A percentile compares a stretch with the other conserved stretches of the same genome.
Conservation (phyloP, 179 eudicot genomes). For the Patellifolia procumbens region DNA sequence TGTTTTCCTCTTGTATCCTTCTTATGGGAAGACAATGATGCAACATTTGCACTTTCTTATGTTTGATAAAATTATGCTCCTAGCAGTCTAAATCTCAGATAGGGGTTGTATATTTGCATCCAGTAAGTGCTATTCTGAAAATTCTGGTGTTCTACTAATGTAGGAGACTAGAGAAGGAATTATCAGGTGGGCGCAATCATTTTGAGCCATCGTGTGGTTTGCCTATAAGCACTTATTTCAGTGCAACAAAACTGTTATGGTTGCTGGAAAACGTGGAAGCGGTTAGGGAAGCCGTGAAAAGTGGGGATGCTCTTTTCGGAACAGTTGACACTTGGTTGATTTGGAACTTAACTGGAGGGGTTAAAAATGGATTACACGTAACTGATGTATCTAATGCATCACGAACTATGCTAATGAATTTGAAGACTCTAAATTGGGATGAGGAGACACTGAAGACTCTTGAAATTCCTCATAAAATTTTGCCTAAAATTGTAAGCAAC, state of each 20-base stretch:
- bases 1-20: neutral
- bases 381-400: constrained; percentile 96
- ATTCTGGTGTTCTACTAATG: constrained; percentile 9
- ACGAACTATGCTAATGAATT: constrained; percentile 92
- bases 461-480: constrained; percentile 48
- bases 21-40: neutral
- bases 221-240: constrained; percentile 95
- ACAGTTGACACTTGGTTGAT: constrained; percentile 93
- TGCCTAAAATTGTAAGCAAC: constrained; percentile 85
- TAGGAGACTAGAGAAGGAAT: constrained; percentile 84
- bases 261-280: constrained; percentile 74
- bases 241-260: constrained; percentile 89
- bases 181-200: constrained; percentile 81
- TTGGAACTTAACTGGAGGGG: constrained; percentile 94
- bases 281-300: constrained; percentile 65
- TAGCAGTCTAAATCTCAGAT: too few species aligned
- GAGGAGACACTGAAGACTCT: constrained; percentile 58
- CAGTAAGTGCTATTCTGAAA: neutral
- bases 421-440: constrained; percentile 82
- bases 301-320: constrained; percentile 90
- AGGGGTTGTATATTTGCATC: neutral
- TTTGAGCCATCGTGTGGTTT: constrained; percentile 83
- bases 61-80: neutral
- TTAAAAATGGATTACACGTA: constrained; percentile 64
- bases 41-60: neutral